Base-by-base conservation (phyloP, 768 basidiomycete genomes). In the Lactarius deliciosus region DNA sequence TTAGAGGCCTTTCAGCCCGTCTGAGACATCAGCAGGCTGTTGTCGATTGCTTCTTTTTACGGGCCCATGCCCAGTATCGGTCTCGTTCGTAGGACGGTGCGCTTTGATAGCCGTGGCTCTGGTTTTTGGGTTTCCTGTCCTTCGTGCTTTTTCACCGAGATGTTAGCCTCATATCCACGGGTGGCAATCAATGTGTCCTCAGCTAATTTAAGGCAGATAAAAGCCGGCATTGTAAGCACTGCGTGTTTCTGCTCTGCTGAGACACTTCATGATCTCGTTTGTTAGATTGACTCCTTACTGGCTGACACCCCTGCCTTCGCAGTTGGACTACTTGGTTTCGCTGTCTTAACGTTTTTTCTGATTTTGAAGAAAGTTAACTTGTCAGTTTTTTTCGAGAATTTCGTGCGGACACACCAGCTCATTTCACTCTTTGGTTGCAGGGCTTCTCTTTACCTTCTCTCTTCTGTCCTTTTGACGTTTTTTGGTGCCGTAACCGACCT, bases 401-500 rank as follows among this genome's bases (percentile, higher is more conserved):
- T 13, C 41, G 13, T 34, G 32, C 5, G 58, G 54, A 40, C 11
- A 30, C 41, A 36, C 6, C 54, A 25, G 32, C 59, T 53, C 41
- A 53, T 34, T 40, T 36, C 43, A 2, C 40, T 0, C 16, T 25
- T 43, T 34, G 41, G 15, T n/a, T 63, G 4, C 61, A 77, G 77
- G 45, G 74, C 83, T 60, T 68, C 80, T 13, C 62, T 83, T 55
- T 85, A 80, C 74, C 79, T 92, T 57, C 86, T 86, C 72, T 72
- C 76, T 18, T 85, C 90, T 20, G 81, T 80, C 9, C 78, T 89
- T 64, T 70, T 88, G 22, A 81, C 84, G 1, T 91, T 92, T 74
- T 73, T 81, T 36, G 87, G 86, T 13, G 82, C 83, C 4, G 80
- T 88, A 50, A 74, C 91, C 40, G 90, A 92, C 74, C 78, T 92